Evolutionary conservation across 2,329 filamentous ascomycete species (phyloP).

Genomic region (Hansfordia pulvinata): DNA sequence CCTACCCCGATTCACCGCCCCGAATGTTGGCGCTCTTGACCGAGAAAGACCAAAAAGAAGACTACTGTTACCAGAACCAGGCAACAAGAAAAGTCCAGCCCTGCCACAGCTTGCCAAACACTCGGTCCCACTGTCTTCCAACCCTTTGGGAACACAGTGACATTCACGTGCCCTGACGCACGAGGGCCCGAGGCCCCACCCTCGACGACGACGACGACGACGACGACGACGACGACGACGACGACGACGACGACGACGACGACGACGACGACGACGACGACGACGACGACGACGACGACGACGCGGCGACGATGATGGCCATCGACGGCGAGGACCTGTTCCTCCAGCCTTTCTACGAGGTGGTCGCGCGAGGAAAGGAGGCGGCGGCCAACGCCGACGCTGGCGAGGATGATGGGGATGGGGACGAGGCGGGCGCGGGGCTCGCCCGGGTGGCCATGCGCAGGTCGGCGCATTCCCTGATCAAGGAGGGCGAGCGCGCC

Average conservation of each 20-base stretch:
- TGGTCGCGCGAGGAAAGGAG: conserved; percentile 23
- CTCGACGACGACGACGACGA: conserved; percentile 28
- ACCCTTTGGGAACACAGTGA: too few species aligned
- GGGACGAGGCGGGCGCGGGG: conserved; percentile 9
- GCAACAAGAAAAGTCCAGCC: conserved; percentile 25
- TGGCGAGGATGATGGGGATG: conserved; percentile 10
- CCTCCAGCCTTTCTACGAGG: conserved; percentile 24
- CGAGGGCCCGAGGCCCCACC: conserved; percentile 62
- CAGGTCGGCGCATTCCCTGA: conserved; percentile 17
- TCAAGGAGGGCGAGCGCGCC: conserved; percentile 23
- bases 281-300: conserved; percentile 29
- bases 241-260: conserved; percentile 27
- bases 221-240: conserved; percentile 19
- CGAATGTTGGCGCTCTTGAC: too few species aligned
- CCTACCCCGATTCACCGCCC: too few species aligned
- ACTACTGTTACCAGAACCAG: neutral
- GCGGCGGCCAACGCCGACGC: conserved; percentile 19
- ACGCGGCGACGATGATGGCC: conserved; percentile 9
- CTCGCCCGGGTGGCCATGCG: too few species aligned
- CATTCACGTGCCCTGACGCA: too few species aligned
- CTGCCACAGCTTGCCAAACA: conserved; percentile 59
- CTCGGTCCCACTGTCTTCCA: too few species aligned
- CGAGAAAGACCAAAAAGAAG: too few species aligned
- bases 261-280: conserved; percentile 58
- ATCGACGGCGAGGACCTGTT: conserved; percentile 14